phyloP scores from a whole-genome alignment of 176 grass and related monocot species.

The Alloteropsis semialata region DNA sequence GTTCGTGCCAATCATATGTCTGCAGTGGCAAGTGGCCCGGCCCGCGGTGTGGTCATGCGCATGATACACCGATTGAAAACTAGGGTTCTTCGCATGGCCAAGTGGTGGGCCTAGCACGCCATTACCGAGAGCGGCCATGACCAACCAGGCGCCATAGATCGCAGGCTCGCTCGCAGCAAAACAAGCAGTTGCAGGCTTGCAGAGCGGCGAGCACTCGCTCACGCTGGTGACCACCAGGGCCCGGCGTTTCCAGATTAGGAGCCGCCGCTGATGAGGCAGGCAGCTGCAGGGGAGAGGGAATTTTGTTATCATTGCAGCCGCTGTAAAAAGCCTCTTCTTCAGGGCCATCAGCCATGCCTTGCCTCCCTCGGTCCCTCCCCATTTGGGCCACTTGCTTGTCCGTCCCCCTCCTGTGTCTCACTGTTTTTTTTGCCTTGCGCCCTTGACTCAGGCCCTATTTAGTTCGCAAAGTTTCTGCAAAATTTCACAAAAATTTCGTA shows the following conservation, averaged over 20 bases:
- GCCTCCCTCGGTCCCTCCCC: too few relatives aligned
- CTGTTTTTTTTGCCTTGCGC: background rate
- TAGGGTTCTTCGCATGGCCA: conserved; percentile 2
- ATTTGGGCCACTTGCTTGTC: conserved; percentile 7
- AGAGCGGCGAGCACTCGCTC: conserved; percentile 24
- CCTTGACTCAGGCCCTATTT: too few relatives aligned
- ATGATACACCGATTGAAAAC: conserved; percentile 50
- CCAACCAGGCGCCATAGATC: conserved; percentile 23
- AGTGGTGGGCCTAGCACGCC: conserved; percentile 39
- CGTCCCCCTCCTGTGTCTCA: too few relatives aligned
- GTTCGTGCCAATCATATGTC: conserved; percentile 35
- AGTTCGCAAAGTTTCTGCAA: too few relatives aligned
- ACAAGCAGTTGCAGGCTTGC: too few relatives aligned
- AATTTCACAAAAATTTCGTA: too few relatives aligned
- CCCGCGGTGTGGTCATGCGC: conserved; percentile 28
- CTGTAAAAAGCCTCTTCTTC: conserved; percentile 44
- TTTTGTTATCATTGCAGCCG: conserved; percentile 51
- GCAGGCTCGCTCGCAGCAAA: conserved; percentile 10
- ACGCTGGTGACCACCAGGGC: background rate
- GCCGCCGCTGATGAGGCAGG: background rate
- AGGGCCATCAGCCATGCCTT: background rate
- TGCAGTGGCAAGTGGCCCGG: conserved; percentile 18
- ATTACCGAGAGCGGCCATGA: conserved; percentile 5
- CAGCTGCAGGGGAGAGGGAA: background rate
- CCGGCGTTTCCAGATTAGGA: conserved; percentile 24